Percentiles rank a stretch among this genome's conserved stretches.
These are phyloP conservation scores for Mollisiaceae sp. DNA, from an alignment of 2,329 filamentous ascomycete genomes.

Conservation along the genomic window DNA sequence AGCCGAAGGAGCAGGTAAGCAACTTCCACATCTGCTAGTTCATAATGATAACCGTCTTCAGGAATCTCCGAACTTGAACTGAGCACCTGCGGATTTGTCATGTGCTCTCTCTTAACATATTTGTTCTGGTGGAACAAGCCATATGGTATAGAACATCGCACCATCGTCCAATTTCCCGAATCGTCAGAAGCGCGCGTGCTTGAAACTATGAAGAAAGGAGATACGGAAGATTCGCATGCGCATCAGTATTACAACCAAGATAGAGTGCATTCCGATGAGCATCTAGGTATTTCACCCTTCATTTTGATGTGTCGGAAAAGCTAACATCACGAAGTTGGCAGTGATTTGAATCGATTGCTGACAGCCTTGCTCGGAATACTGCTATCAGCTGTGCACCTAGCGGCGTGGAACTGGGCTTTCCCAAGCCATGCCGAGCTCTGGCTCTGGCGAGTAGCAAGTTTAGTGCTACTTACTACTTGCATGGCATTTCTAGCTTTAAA, in stretches of 20 bases:
- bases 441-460: conserved; percentile 8
- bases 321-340: background rate
- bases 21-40: background rate
- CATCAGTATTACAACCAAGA: background rate
- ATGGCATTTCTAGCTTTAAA: background rate
- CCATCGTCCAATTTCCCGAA: background rate
- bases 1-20: background rate
- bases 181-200: no score
- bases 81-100: conserved; percentile 7
- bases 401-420: conserved; percentile 14
- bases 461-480: conserved; percentile 1
- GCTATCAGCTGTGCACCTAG: conserved; percentile 9
- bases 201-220: background rate
- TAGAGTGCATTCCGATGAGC: background rate
- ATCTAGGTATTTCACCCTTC: background rate
- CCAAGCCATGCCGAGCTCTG: conserved; percentile 5
- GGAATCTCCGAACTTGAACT: conserved; percentile 9
- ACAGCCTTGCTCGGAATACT: background rate
- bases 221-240: background rate
- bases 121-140: conserved; percentile 10
- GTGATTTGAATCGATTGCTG: background rate
- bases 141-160: conserved; percentile 13
- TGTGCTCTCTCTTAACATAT: conserved; percentile 7
- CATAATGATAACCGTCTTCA: background rate
- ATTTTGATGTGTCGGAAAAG: background rate